These are phyloP conservation scores for Lunularia cruciata DNA, from an alignment of 225 moss, liverwort and hornwort species.

Conservation along the genomic window DNA sequence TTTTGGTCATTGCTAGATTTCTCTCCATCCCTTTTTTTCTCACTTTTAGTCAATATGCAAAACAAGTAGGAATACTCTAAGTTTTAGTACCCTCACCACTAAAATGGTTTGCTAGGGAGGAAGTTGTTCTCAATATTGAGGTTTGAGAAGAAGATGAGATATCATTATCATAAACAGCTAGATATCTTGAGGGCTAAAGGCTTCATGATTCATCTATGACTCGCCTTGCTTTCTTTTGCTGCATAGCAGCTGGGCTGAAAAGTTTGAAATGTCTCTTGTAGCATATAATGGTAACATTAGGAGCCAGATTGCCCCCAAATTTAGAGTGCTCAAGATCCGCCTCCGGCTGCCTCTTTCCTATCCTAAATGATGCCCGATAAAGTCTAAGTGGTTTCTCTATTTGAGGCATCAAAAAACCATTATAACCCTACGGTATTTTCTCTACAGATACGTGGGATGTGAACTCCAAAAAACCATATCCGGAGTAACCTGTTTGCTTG, in stretches of 20 bases:
- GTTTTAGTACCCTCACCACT: neutral
- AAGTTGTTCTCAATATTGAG: neutral
- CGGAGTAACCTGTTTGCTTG: constrained; percentile 93
- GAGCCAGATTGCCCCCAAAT: constrained; percentile 95
- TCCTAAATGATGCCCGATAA: constrained; percentile 97
- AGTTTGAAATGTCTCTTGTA: constrained; percentile 90
- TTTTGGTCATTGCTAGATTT: constrained; percentile 98
- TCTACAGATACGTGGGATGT: constrained; percentile 88
- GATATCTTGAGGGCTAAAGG: neutral
- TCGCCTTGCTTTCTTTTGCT: constrained; percentile 34
- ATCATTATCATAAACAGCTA: neutral
- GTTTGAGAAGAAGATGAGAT: neutral
- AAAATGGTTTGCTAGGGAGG: neutral
- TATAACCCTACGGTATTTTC: constrained; percentile 86
- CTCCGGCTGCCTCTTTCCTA: constrained; percentile 93
- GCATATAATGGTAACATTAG: constrained; percentile 98
- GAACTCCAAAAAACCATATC: constrained; percentile 94
- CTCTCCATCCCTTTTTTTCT: too few species aligned
- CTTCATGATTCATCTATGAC: constrained; percentile 22
- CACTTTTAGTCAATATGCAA: constrained; percentile 2
- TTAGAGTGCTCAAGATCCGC: constrained; percentile 97
- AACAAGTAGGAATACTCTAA: neutral
- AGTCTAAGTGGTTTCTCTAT: constrained; percentile 94
- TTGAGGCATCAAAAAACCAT: constrained; percentile 93
- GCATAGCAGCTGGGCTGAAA: constrained; percentile 30